Base-by-base conservation (phyloP, 176 grass and related monocot genomes). In the Lolium rigidum region DNA sequence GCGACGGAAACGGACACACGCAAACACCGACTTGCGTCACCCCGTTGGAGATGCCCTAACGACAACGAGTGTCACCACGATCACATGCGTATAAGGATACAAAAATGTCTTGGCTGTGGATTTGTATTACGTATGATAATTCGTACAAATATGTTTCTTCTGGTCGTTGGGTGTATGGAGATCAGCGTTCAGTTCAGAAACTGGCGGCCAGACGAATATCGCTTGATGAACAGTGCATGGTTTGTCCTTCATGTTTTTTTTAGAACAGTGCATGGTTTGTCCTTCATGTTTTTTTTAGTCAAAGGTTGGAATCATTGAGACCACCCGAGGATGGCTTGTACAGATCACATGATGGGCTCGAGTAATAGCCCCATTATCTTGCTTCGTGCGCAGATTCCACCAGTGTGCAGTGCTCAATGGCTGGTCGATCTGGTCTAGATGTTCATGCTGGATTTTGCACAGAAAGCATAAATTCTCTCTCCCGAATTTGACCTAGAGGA, bases 301-400 rank as follows among this genome's bases (percentile, higher is more conserved):
- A 90, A 72, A 82, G 63, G 52, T 47, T 76, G 28, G 71, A 65
- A 83, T 83, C 88, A 90, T 83, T 83, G 73, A 70, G 31, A 65
- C 64, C 28, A 26, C 11, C 76, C 62, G 77, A 31, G 78, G 70
- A 15, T 4, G 6, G 11, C 44, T 48, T 73, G 11, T 78, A 55
- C 54, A 59, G 58, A 25, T 58, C 48, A 21, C 82, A 80, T 58
- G 82, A 85, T 89, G 69, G 77, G 59, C 77, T 89, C 25, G 10
- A 49, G 31, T n/a, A 49, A 26, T 74, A 84, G 16, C 31, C 35
- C 31, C 81, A 17, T 51, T 54, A 0, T n/a, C 56, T 10, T 70
- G 57, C 24, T 18, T 5, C 7, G 1, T 65, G 28, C 37, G 73
- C 13, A 77, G 60, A 65, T 65, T 84, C 43, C 82, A 64, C 58